Evolutionary conservation across 1,139 yeast genomes (phyloP).

Genomic region (Yamadazyma sp.): DNA sequence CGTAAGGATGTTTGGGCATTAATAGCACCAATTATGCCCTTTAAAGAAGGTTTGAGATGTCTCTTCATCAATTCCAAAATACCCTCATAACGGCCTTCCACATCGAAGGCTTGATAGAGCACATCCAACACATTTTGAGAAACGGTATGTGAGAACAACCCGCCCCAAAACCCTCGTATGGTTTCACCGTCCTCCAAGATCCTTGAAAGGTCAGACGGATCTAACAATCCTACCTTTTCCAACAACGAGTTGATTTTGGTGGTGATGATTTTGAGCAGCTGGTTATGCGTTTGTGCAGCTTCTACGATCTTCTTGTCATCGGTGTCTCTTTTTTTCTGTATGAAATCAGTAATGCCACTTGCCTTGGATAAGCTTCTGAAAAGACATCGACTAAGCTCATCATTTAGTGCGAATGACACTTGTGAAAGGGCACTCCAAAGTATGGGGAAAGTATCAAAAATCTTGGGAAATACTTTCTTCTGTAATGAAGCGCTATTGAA

Average conservation of each 20-base stretch:
- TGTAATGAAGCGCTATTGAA: conserved; percentile 51
- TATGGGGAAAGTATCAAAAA: conserved; percentile 45
- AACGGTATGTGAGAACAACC: conserved; percentile 59
- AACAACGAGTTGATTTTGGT: conserved; percentile 25
- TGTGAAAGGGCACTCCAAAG: conserved; percentile 47
- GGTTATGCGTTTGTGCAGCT: conserved; percentile 33
- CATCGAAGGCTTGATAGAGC: conserved; percentile 73
- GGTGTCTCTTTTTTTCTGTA: conserved; percentile 25
- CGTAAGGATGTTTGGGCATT: conserved; percentile 45
- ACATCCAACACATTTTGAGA: conserved; percentile 73
- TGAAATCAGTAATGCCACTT: conserved; percentile 39
- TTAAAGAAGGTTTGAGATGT: conserved; percentile 44
- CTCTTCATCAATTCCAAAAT: conserved; percentile 52
- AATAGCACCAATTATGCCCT: conserved; percentile 46
- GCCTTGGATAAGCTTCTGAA: conserved; percentile 44
- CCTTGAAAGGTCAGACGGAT: conserved; percentile 41
- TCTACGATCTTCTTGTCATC: conserved; percentile 21
- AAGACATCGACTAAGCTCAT: conserved; percentile 24
- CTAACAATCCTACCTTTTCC: conserved; percentile 40
- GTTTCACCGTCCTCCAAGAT: conserved; percentile 23
- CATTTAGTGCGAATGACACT: conserved; percentile 16
- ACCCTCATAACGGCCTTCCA: conserved; percentile 65
- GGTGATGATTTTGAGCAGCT: conserved; percentile 26
- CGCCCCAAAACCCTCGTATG: conserved; percentile 67
- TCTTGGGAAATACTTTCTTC: conserved; percentile 35